phyloP scores from a whole-genome alignment of 2,329 filamentous ascomycete genomes.

The Colletotrichum melonis region DNA sequence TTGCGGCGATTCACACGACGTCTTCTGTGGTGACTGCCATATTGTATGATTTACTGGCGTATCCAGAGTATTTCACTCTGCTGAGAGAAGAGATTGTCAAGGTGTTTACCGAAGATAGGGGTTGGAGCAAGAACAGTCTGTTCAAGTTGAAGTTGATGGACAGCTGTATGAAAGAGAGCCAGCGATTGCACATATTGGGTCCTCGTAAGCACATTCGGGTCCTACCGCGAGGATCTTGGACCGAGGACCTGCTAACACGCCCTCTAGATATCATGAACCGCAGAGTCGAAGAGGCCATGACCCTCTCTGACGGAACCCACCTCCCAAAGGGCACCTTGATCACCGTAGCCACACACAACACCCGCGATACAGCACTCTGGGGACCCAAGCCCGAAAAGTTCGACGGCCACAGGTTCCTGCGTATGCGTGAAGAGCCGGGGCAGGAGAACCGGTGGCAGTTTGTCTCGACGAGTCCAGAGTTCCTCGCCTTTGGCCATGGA shows the following conservation, averaged over 20 bases:
- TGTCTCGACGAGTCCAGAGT: conserved; percentile 49
- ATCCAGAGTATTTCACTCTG: conserved; percentile 52
- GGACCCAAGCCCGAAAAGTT: conserved; percentile 1
- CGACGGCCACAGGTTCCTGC: conserved; percentile 21
- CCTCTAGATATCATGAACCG: conserved; percentile 14
- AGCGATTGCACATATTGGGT: conserved; percentile 38
- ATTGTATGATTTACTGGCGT: conserved; percentile 51
- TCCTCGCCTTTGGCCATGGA: conserved; percentile 50
- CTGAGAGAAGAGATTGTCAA: conserved; percentile 54
- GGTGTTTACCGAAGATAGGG: conserved; percentile 46
- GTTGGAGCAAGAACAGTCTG: conserved; percentile 48
- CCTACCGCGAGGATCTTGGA: no score
- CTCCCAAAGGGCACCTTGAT: conserved; percentile 17
- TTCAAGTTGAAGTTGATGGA: conserved; percentile 53
- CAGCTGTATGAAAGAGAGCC: conserved; percentile 54
- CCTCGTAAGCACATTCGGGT: neutral
- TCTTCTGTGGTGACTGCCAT: conserved; percentile 48
- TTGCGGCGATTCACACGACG: conserved; percentile 60
- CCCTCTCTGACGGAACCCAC: conserved; percentile 26
- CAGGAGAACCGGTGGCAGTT: conserved; percentile 49
- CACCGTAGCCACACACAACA: conserved; percentile 7
- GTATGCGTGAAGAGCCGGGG: conserved; percentile 13
- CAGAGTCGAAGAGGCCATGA: conserved; percentile 6
- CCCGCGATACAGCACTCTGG: conserved; percentile 12
- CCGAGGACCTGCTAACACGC: neutral